Conservation (phyloP, 805 yeast genomes). For the Brettanomyces sp. region DNA sequence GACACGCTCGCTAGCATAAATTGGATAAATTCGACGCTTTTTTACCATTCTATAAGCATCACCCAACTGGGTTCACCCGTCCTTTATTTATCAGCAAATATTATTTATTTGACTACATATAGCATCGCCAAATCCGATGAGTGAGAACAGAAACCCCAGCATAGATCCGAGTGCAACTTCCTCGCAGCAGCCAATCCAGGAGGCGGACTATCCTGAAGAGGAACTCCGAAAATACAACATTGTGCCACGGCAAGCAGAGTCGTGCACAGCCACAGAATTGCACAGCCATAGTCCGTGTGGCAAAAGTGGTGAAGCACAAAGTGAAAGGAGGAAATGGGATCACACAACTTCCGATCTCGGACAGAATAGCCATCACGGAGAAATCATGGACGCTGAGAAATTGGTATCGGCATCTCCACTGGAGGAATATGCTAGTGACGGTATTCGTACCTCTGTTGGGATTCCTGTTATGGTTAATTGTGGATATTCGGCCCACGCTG, state of each 20-base stretch:
- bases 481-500: constrained; percentile 7
- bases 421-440: constrained; percentile 57
- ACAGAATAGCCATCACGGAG: constrained; percentile 37
- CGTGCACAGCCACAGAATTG: constrained; percentile 21
- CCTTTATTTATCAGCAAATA: no score
- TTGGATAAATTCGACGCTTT: no score
- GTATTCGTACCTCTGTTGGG: constrained; percentile 42
- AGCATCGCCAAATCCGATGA: no score
- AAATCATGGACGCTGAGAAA: constrained; percentile 67
- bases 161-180: no score
- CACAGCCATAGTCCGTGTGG: constrained; percentile 5
- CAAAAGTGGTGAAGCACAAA: constrained; percentile 12
- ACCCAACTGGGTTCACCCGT: no score
- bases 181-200: constrained; percentile 9
- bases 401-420: constrained; percentile 66
- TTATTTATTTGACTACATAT: no score
- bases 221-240: constrained; percentile 18
- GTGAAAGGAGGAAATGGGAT: constrained; percentile 3
- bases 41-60: no score
- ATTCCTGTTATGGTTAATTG: constrained; percentile 1
- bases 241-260: constrained; percentile 7
- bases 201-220: constrained; percentile 22
- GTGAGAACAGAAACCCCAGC: no score
- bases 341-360: no score
- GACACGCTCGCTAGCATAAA: no score